Base-by-base conservation (phyloP, 345 rosid species). In the Microcos paniculata region DNA sequence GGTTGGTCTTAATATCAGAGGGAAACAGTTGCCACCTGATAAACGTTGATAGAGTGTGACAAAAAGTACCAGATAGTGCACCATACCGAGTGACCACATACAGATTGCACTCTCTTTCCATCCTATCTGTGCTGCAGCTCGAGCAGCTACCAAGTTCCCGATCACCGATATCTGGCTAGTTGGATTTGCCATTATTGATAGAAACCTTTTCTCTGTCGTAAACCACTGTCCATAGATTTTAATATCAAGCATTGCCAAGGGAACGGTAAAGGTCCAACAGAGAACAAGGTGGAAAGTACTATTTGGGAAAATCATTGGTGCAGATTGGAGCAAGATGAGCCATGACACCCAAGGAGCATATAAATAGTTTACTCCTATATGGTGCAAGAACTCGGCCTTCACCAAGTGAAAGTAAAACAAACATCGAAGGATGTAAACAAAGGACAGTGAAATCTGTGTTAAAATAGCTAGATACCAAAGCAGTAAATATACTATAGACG, bases 221-320 rank as follows among this genome's bases (percentile, higher is more conserved):
- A 91, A 84, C 94, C 98, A 90, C 77, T 88, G 96, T 19, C 98
- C 96, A 24, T 91, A 91, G 55, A 93, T 85, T 68, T 91, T 91
- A 15, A 87, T 49, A 73, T 91, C 91, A 4, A 93, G 90, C 6
- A 85, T 62, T 75, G 82, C 66, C 57, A 93, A 70, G 0, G 96
- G 96, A 63, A 78, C 4, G 8, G 78, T 79, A 69, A 88, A 86
- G 43, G 83, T 51, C 75, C 84, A 80, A 71, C 86, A 89, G 68
- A 87, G 87, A 59, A 62, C 56, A 4, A 48, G 63, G 38, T 79
- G 78, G 8, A 43, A 33, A 72, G 73, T 31, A 14, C 75, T 68
- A 0, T 73, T 11, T 7, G 84, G 78, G 13, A 71, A 55, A 24
- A 66, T 38, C 30, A 40, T n/a, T 0, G 91, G 93, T 14, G 91